Percentiles rank a stretch among this genome's conserved stretches.
Conservation (phyloP, 139 green algal genomes). For the Coccomyxa sp. region DNA sequence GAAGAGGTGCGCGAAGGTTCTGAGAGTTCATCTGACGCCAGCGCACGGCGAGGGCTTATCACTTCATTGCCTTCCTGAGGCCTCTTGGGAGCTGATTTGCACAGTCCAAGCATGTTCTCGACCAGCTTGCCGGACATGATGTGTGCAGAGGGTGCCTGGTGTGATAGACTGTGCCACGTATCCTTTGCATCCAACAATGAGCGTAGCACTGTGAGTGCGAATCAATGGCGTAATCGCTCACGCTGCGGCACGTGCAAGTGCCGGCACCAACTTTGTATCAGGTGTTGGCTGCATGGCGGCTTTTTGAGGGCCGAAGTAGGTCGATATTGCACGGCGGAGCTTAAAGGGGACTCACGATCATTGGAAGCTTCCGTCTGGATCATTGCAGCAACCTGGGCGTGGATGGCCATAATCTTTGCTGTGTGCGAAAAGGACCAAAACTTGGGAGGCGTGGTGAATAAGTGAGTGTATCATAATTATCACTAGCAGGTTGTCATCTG, state of each 20-base stretch:
- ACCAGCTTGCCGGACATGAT: background rate
- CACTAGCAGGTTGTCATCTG: background rate
- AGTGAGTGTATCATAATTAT: background rate
- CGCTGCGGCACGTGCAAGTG: background rate
- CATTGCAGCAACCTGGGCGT: background rate
- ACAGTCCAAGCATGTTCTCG: background rate
- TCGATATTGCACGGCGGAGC: background rate
- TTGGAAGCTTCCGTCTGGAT: background rate
- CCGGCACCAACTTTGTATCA: background rate
- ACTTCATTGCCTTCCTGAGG: conserved; percentile 1
- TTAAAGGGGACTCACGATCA: background rate
- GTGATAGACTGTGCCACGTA: background rate
- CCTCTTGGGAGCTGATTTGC: background rate
- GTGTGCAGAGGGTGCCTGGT: background rate
- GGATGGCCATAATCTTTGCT: background rate
- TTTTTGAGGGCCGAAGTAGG: background rate
- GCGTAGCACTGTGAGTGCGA: background rate
- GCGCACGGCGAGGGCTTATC: background rate
- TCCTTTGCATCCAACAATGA: background rate
- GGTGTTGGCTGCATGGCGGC: background rate
- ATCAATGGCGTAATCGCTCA: conserved; percentile 2
- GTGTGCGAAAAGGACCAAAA: background rate
- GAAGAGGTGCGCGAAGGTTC: conserved; percentile 1
- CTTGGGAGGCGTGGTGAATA: background rate
- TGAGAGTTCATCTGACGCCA: background rate